Evolutionary conservation across 805 yeast species (phyloP).

Genomic region (Ogataea henricii): DNA sequence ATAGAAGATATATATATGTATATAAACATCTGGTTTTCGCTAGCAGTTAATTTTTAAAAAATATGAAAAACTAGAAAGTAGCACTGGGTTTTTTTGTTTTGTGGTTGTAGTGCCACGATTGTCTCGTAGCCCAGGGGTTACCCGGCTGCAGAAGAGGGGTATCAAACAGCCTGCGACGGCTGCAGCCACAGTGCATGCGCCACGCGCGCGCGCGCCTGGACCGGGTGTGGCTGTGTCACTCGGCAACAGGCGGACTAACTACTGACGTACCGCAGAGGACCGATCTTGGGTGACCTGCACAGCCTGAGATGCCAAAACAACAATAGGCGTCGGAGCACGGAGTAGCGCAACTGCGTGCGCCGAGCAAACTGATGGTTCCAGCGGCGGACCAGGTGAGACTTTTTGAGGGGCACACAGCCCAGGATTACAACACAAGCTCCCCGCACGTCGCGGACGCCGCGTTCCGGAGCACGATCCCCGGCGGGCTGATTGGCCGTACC

Average conservation of each 20-base stretch:
- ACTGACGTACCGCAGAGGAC: conserved; percentile 12
- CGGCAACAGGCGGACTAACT: conserved; percentile 4
- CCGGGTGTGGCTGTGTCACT: neutral
- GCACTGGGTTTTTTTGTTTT: no score
- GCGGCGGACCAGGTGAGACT: neutral
- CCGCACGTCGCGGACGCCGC: conserved; percentile 8
- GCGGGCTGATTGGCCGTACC: neutral
- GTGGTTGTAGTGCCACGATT: no score
- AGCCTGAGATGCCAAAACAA: conserved; percentile 5
- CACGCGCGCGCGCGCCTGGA: neutral
- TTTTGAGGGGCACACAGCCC: neutral
- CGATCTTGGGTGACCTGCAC: conserved; percentile 9
- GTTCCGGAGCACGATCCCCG: conserved; percentile 3
- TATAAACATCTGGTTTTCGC: no score
- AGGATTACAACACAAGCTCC: neutral
- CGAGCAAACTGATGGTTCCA: neutral
- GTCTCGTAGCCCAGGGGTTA: neutral
- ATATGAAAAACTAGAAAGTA: no score
- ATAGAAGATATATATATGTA: no score
- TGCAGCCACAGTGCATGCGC: neutral
- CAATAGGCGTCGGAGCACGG: conserved; percentile 11
- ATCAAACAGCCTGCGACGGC: neutral
- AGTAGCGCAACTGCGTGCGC: conserved; percentile 9
- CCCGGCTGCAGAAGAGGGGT: conserved; percentile 3
- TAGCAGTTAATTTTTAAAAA: no score